These are phyloP conservation scores for Cornus florida DNA, from an alignment of 148 eudicot species.

Conservation along the genomic window DNA sequence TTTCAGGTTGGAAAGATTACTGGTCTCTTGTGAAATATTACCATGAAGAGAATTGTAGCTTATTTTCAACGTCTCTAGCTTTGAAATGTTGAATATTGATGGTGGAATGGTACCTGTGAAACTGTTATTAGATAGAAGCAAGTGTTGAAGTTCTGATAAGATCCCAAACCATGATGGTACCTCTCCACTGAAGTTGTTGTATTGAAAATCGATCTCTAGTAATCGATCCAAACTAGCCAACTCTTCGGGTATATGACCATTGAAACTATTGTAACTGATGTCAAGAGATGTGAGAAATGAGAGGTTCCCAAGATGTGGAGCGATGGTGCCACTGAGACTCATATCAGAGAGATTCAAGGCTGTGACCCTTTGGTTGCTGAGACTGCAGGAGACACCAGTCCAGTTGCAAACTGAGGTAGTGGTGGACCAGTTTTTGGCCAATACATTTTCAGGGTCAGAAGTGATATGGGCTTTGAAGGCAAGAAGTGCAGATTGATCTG, in stretches of 20 bases:
- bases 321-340: not conserved
- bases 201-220: not conserved
- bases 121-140: not conserved
- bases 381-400: not conserved
- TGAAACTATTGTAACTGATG: not conserved
- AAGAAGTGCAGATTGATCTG: not conserved
- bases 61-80: not conserved
- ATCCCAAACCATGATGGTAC: not conserved
- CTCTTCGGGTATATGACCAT: not conserved
- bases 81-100: not conserved
- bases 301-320: slow-evolving; percentile 3
- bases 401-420: not conserved
- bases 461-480: slow-evolving; percentile 17
- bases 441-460: slow-evolving; percentile 11
- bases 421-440: not conserved
- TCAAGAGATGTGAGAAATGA: not conserved
- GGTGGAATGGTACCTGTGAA: not conserved
- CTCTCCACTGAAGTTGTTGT: not conserved
- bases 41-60: not conserved
- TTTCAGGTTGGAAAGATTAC: slow-evolving; percentile 8
- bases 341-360: not conserved
- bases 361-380: not conserved
- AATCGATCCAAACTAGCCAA: not conserved
- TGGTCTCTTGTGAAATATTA: slow-evolving; percentile 5
- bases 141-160: not conserved